Base-by-base conservation (phyloP, 1,139 yeast genomes). In the Zhuliangozyma blackwelliae region DNA sequence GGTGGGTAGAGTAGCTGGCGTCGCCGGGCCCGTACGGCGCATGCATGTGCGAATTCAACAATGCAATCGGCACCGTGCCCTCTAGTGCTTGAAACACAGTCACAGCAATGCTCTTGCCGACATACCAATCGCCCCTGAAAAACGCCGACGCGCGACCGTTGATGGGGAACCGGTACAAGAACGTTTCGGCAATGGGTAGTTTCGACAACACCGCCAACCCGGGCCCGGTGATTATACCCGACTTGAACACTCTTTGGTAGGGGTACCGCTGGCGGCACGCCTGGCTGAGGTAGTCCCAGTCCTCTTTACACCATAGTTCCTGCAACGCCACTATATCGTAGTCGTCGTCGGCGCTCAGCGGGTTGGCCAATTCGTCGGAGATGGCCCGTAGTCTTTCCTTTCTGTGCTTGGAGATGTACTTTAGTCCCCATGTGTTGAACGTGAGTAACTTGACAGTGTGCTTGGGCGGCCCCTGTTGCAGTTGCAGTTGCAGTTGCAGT, bases 121-220 rank as follows among this genome's bases (percentile, higher is more conserved):
- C 99, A 48, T 77, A 87, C 96, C 97, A 92, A 58, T 92, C 99
- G 23, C 99, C 99, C 41, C 97, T 65, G 63, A 77, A 84, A 45
- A 94, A 82, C 1, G 98, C 98, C 28, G 90, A 79, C 1, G 97
- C 95, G 35, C 96, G 70, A 1, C 99, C 99, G 59, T 90, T 92
- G 42, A 92, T 76, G 1, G 97, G 95, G 54, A 87, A 92, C 31
- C 96, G 65, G 53, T 85, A 84, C 34, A 92, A 61, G 52, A 83
- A 85, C 0, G 96, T 79, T 25, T 81, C 77, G 35, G 74, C 79
- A 26, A 92, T 88, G 3, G 97, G 97, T 48, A 86, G 76, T 49
- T 85, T 82, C 8, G 96, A 86, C 34, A 94, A 59, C 5, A 92
- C 68, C 0, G 89, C 95, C 36, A 92, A 68, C 0, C 99, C 99